A percentile compares a stretch with the other conserved stretches of the same genome.
These are phyloP conservation scores for Lepidopterella palustris DNA, from an alignment of 495 filamentous ascomycete species.

Conservation along the genomic window DNA sequence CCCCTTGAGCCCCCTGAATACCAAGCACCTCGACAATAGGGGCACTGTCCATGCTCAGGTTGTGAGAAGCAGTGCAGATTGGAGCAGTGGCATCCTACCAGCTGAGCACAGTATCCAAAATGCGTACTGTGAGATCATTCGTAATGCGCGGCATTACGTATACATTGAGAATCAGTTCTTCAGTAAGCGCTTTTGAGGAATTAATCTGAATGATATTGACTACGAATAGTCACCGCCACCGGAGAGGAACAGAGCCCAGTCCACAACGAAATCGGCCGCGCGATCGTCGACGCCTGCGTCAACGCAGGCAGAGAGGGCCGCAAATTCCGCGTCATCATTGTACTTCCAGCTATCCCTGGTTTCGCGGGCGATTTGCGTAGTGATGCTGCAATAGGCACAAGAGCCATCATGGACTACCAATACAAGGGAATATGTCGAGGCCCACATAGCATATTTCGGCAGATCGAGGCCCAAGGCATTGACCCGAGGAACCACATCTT, in stretches of 20 bases:
- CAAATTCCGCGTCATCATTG: conserved; percentile 83
- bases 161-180: conserved; percentile 99
- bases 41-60: conserved; percentile 78
- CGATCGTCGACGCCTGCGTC: conserved; percentile 86
- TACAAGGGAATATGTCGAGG: conserved; percentile 93
- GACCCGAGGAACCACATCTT: conserved; percentile 77
- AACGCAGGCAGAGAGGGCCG: conserved; percentile 73
- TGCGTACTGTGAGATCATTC: conserved; percentile 79
- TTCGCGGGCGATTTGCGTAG: conserved; percentile 87
- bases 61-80: conserved; percentile 80
- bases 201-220: neutral
- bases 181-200: conserved; percentile 38
- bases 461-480: conserved; percentile 68
- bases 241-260: conserved; percentile 79
- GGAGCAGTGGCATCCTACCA: conserved; percentile 86
- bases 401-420: conserved; percentile 96
- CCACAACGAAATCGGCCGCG: conserved; percentile 75
- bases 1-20: conserved; percentile 57
- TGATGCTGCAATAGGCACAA: conserved; percentile 72
- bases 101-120: conserved; percentile 84
- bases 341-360: conserved; percentile 87
- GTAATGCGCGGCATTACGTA: conserved; percentile 79
- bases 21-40: conserved; percentile 48
- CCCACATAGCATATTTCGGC: conserved; percentile 79
- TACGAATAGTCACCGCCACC: conserved; percentile 65